Evolutionary conservation across 2,329 filamentous ascomycete genomes (phyloP), one percentile per base, ranked within the genome.

Genomic region (Coniochaeta sp.): DNA sequence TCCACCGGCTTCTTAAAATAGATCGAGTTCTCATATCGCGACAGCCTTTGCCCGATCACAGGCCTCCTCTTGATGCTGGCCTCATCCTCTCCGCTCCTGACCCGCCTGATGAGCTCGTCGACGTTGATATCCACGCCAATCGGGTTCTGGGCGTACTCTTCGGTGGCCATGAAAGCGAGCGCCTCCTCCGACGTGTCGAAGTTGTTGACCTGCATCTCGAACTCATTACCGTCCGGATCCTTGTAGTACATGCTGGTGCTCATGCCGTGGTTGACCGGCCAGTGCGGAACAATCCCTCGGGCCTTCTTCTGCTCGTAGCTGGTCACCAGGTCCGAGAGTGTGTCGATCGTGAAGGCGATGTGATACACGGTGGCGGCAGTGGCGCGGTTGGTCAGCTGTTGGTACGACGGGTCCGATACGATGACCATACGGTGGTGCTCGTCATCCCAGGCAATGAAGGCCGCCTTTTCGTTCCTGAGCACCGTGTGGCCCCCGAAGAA

Each of bases 171-270:
- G 52, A 65, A 77, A 6, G 54, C 61, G 1, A 52, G 66, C 0
- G 69, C 67, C 27, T 71, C 71, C 20, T 67, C 65, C 0, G 52
- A 50, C 0, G 61, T 66, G 3, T 67, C 65, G 48, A 73, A 72
- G 47, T 69, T 71, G 51, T 75, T 71, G 3, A 75, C 68, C 55
- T 77, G 73, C 7, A 65, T 70, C 61, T 78, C 76, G 16, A 78
- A 49, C 55, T 63, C 55, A 57, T 77, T 77, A 9, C 73, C 71
- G 55, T 78, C 74, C 2, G 73, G 75, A 56, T 78, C 75, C 9
- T 56, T 55, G 57, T 77, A 78, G 58, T 78, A 78, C 18, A 78
- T 69, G 56, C 66, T 71, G 0, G 65, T 72, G 2, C 69, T 77
- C 1, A 65, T 63, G 4, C 76, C 75, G 56, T 78, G 75, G 55